Conservation (phyloP, 2,329 filamentous ascomycete genomes). For the Xylaria sp. region DNA sequence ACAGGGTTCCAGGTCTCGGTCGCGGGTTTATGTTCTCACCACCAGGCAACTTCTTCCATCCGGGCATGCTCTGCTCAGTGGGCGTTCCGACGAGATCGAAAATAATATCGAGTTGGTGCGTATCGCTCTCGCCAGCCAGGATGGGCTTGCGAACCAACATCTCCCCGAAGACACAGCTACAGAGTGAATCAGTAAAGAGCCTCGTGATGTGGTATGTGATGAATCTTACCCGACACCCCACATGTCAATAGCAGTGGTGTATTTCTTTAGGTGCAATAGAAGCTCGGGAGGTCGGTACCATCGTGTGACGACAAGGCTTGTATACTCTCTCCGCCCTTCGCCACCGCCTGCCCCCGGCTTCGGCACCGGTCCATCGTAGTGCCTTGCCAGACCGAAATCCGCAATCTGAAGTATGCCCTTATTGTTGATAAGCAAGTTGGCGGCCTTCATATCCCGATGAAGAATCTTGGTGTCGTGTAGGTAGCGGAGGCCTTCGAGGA, state of each 20-base stretch:
- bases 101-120: conserved; percentile 88
- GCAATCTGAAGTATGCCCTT: conserved; percentile 91
- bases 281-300: conserved; percentile 98
- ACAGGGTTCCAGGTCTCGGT: conserved; percentile 64
- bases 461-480: conserved; percentile 88
- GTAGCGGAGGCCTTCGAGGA: conserved; percentile 87
- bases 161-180: conserved; percentile 93
- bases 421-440: conserved; percentile 96
- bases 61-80: conserved; percentile 89
- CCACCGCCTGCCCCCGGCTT: conserved; percentile 78
- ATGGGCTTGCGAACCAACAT: conserved; percentile 97
- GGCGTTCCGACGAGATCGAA: conserved; percentile 91
- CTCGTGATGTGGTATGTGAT: neutral
- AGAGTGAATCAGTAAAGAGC: conserved; percentile 25
- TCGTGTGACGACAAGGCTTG: conserved; percentile 91
- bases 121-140: conserved; percentile 83
- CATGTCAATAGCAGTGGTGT: conserved; percentile 97
- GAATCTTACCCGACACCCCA: conserved; percentile 88
- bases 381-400: conserved; percentile 91
- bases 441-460: conserved; percentile 98
- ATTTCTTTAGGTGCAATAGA: conserved; percentile 81
- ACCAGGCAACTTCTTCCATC: conserved; percentile 81
- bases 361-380: conserved; percentile 86
- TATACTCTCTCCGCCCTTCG: conserved; percentile 87
- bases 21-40: conserved; percentile 73